These are phyloP conservation scores for Imleria badia DNA, from an alignment of 768 basidiomycete species.

Conservation along the genomic window DNA sequence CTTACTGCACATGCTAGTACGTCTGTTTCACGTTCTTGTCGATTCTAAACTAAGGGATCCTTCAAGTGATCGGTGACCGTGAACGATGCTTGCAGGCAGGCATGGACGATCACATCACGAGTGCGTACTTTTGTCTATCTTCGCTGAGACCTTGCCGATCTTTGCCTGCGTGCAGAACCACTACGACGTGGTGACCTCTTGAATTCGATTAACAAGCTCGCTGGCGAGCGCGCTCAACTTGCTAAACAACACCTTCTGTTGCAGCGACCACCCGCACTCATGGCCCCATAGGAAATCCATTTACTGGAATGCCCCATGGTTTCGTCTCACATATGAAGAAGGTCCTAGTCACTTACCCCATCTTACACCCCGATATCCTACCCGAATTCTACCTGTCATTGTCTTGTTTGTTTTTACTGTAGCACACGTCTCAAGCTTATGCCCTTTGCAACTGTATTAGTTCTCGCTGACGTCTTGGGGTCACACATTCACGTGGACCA, in stretches of 20 bases:
- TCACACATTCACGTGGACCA: neutral
- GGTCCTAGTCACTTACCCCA: neutral
- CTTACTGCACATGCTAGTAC: slow-evolving; percentile 95
- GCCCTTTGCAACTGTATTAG: slow-evolving; percentile 8
- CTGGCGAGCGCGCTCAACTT: slow-evolving; percentile 54
- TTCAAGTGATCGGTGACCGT: slow-evolving; percentile 82
- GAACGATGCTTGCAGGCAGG: slow-evolving; percentile 76
- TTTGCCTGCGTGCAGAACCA: slow-evolving; percentile 52
- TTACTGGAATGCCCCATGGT: slow-evolving; percentile 1
- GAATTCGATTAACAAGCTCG: slow-evolving; percentile 80
- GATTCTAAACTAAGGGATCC: slow-evolving; percentile 6
- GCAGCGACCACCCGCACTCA: slow-evolving; percentile 33
- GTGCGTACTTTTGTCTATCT: slow-evolving; percentile 41
- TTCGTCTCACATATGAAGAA: neutral
- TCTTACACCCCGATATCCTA: slow-evolving; percentile 15
- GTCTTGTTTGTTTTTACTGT: slow-evolving; percentile 10
- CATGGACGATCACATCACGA: slow-evolving; percentile 83
- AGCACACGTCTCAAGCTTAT: slow-evolving; percentile 9
- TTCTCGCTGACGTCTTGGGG: neutral
- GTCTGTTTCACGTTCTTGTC: slow-evolving; percentile 33
- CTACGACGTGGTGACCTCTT: slow-evolving; percentile 75
- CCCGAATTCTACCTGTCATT: slow-evolving; percentile 6
- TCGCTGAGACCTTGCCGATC: neutral
- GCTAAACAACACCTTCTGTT: slow-evolving; percentile 32
- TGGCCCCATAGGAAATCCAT: slow-evolving; percentile 19